phyloP scores from a whole-genome alignment of 805 yeast species.

The Yarrowia keelungensis region DNA sequence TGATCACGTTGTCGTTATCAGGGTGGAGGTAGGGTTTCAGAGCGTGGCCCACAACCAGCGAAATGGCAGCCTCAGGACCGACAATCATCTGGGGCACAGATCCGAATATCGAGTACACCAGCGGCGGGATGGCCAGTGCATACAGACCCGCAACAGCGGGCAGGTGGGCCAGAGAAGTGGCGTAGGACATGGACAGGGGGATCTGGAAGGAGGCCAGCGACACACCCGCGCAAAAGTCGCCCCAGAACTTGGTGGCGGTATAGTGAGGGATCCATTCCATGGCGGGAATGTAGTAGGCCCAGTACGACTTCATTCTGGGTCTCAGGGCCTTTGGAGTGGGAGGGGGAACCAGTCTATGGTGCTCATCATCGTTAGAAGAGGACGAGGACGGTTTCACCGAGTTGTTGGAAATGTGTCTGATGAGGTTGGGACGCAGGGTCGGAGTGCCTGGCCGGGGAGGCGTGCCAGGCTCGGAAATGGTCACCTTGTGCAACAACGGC shows the following conservation, averaged over 20 bases:
- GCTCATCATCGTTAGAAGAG: neutral
- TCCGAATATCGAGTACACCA: conserved; percentile 78
- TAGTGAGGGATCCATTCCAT: conserved; percentile 62
- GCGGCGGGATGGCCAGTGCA: conserved; percentile 77
- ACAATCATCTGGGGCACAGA: conserved; percentile 89
- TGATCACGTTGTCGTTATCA: conserved; percentile 45
- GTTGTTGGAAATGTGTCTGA: conserved; percentile 27
- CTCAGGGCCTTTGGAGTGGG: conserved; percentile 29
- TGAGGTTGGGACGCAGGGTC: conserved; percentile 22
- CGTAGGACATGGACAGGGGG: conserved; percentile 84
- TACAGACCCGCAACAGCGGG: conserved; percentile 82
- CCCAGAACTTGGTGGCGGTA: conserved; percentile 50
- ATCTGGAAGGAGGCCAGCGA: conserved; percentile 90
- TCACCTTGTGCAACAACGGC: conserved; percentile 34
- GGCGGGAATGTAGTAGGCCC: conserved; percentile 62
- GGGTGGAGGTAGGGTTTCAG: conserved; percentile 62
- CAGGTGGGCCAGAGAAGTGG: conserved; percentile 82
- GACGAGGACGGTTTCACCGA: conserved; percentile 19
- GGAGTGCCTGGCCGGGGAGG: conserved; percentile 36
- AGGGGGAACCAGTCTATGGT: conserved; percentile 24
- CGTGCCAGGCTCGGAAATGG: conserved; percentile 16
- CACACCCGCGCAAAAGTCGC: conserved; percentile 83
- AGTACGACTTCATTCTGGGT: conserved; percentile 46
- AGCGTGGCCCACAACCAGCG: conserved; percentile 81
- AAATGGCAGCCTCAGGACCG: conserved; percentile 90